Evolutionary conservation across 1,139 yeast species (phyloP).

Genomic region (Cylindricascospora bacillispora): DNA sequence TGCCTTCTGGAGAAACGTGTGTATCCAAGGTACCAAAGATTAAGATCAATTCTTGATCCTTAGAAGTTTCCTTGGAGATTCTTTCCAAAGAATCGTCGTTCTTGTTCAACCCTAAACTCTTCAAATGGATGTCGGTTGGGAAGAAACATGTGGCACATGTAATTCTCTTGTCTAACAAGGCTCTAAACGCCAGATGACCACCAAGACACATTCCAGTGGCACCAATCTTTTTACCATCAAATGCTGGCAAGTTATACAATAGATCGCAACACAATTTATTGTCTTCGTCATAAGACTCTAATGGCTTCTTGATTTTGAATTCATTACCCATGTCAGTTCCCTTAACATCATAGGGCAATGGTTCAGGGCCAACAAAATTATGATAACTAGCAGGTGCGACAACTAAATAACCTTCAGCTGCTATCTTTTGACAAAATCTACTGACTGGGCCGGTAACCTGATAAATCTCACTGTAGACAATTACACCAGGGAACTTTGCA

Average conservation of each 20-base stretch:
- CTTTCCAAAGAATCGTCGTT: constrained; percentile 55
- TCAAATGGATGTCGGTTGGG: constrained; percentile 66
- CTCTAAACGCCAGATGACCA: constrained; percentile 70
- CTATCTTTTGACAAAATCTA: constrained; percentile 65
- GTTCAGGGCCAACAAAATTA: constrained; percentile 50
- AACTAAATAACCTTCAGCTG: constrained; percentile 68
- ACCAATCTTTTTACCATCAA: constrained; percentile 56
- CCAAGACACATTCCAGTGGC: constrained; percentile 86
- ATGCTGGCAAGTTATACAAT: constrained; percentile 42
- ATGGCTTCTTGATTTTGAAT: constrained; percentile 54
- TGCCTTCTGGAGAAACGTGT: constrained; percentile 69
- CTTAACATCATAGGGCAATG: constrained; percentile 55
- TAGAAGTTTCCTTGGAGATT: constrained; percentile 35
- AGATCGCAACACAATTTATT: constrained; percentile 52
- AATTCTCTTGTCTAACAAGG: constrained; percentile 54
- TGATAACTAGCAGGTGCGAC: constrained; percentile 73
- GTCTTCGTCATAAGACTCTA: constrained; percentile 69
- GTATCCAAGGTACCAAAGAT: constrained; percentile 72
- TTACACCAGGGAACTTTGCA: constrained; percentile 70
- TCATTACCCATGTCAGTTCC: constrained; percentile 70
- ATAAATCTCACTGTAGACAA: constrained; percentile 70
- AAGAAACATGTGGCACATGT: constrained; percentile 64
- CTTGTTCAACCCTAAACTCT: constrained; percentile 48
- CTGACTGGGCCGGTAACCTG: constrained; percentile 68
- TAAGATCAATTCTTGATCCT: constrained; percentile 41